Conservation (phyloP, 164 flowering plant species). For the Nymphaea colorata region DNA sequence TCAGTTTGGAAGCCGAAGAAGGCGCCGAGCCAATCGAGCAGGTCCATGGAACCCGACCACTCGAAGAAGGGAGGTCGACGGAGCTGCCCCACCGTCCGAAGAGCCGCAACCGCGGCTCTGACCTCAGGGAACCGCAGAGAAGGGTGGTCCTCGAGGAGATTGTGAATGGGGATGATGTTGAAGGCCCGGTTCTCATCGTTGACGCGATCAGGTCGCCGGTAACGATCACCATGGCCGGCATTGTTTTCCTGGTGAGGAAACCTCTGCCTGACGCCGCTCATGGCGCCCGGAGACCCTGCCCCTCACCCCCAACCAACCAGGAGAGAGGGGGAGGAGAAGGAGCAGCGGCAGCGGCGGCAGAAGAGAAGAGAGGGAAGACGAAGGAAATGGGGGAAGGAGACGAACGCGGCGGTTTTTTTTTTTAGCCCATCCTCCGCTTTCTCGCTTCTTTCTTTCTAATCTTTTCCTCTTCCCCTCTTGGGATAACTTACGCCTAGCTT, state of each 20-base stretch:
- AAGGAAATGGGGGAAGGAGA: not conserved
- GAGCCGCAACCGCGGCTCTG: slow-evolving; percentile 71
- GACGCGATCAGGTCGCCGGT: not conserved
- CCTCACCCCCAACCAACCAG: not conserved
- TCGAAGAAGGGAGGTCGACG: slow-evolving; percentile 41
- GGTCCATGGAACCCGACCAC: slow-evolving; percentile 44
- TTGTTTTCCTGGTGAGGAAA: not conserved
- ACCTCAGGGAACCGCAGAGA: slow-evolving; percentile 75
- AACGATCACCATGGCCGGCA: not conserved
- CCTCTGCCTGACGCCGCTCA: not conserved
- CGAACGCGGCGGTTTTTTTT: not conserved
- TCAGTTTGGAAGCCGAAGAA: slow-evolving; percentile 80
- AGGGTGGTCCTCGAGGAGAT: slow-evolving; percentile 71
- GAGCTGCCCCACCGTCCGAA: slow-evolving; percentile 51
- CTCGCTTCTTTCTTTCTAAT: too few species aligned
- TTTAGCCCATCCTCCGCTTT: not conserved
- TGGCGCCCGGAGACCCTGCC: not conserved
- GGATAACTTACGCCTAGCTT: too few species aligned
- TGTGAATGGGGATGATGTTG: slow-evolving; percentile 50
- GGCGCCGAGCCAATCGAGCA: slow-evolving; percentile 80
- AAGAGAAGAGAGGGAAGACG: not conserved
- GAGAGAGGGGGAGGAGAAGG: not conserved
- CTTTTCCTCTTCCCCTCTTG: too few species aligned
- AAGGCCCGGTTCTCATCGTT: slow-evolving; percentile 4
- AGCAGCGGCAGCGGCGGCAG: not conserved